phyloP scores from a whole-genome alignment of 2,329 filamentous ascomycete genomes.

The Claviceps paspali region DNA sequence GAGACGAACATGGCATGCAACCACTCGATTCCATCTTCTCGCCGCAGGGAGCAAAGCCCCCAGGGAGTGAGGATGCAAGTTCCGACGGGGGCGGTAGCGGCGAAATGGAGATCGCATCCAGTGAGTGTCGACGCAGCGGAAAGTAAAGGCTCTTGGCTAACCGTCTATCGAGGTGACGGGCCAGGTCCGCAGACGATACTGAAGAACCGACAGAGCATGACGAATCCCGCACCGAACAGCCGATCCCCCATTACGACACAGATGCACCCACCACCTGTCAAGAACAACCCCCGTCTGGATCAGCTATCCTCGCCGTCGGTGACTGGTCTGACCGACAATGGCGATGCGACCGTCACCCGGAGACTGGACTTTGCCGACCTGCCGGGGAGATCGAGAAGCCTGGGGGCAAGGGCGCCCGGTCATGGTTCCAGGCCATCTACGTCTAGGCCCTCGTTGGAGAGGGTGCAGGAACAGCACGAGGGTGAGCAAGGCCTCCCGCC shows the following conservation, averaged over 20 bases:
- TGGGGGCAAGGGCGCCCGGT: conserved; percentile 8
- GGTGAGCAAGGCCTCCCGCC: conserved; percentile 8
- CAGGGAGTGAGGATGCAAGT: conserved; percentile 11
- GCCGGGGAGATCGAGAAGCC: conserved; percentile 4
- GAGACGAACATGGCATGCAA: conserved; percentile 88
- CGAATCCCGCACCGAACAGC: conserved; percentile 30
- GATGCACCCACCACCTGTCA: conserved; percentile 45
- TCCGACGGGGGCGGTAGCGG: conserved; percentile 22
- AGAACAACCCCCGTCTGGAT: conserved; percentile 42
- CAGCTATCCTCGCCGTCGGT: conserved; percentile 35
- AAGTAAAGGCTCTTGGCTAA: too few species aligned
- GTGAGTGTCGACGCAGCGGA: conserved; percentile 16
- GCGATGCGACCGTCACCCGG: conserved; percentile 31
- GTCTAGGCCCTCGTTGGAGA: conserved; percentile 1
- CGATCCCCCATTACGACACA: conserved; percentile 50
- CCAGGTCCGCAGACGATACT: conserved; percentile 38
- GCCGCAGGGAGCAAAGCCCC: conserved; percentile 49
- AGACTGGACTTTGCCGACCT: conserved; percentile 34
- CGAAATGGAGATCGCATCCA: conserved; percentile 39
- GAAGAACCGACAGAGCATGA: conserved; percentile 34
- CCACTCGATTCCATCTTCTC: conserved; percentile 79
- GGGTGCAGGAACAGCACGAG: conserved; percentile 8
- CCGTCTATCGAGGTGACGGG: conserved; percentile 27
- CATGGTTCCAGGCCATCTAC: conserved; percentile 12
- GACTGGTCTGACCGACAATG: conserved; percentile 19